Evolutionary conservation across 1,284 basidiomycete genomes (phyloP).

Genomic region (Xanthoconium separans): DNA sequence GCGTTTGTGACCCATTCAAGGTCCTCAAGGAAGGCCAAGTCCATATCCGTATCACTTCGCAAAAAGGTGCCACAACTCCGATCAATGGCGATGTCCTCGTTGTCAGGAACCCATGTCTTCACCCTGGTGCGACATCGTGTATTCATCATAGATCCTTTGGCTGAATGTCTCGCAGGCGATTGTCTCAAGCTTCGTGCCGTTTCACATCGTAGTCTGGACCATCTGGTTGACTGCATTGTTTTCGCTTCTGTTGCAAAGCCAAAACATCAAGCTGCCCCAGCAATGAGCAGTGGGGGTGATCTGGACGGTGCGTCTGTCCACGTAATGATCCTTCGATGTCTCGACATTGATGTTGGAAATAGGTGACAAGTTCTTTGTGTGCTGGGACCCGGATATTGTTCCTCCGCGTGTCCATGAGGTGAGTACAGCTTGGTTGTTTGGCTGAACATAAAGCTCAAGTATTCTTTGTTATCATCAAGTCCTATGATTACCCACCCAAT

Average conservation of each 20-base stretch:
- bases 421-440: constrained; percentile 2
- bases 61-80: constrained; percentile 51
- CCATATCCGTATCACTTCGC: constrained; percentile 54
- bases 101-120: constrained; percentile 64
- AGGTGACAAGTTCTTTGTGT: constrained; percentile 66
- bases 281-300: constrained; percentile 68
- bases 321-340: not conserved
- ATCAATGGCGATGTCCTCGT: constrained; percentile 61
- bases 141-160: not conserved
- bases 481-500: constrained; percentile 64
- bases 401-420: constrained; percentile 54
- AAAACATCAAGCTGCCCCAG: constrained; percentile 60
- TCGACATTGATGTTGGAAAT: not conserved
- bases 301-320: constrained; percentile 43
- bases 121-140: constrained; percentile 47
- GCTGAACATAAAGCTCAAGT: not conserved
- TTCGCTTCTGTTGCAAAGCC: constrained; percentile 56
- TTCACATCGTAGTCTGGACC: constrained; percentile 44
- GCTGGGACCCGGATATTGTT: constrained; percentile 65
- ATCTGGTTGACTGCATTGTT: constrained; percentile 64
- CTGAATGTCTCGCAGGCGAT: constrained; percentile 42
- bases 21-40: constrained; percentile 62
- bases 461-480: constrained; percentile 33
- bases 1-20: constrained; percentile 63
- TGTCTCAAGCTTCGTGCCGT: constrained; percentile 62